Evolutionary conservation across 192 early-diverging fungal genomes (phyloP).

Genomic region (Mortierella alpina): DNA sequence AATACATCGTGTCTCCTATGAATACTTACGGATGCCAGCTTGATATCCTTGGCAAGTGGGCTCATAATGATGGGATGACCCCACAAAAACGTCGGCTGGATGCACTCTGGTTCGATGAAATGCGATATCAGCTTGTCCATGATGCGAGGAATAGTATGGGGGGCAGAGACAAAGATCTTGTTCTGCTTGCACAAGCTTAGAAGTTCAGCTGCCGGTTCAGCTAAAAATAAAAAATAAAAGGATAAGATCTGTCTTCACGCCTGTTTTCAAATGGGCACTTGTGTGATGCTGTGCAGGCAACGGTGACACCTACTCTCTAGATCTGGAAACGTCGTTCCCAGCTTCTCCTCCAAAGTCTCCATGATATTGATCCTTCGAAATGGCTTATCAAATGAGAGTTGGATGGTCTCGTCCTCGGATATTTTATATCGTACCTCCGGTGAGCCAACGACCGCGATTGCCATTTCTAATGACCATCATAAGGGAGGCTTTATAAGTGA

Average conservation of each 20-base stretch:
- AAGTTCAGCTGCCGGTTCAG: constrained; percentile 33
- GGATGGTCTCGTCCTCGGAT: constrained; percentile 29
- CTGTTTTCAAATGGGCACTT: not conserved
- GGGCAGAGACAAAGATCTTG: constrained; percentile 52
- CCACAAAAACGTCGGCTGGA: constrained; percentile 84
- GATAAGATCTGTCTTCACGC: not conserved
- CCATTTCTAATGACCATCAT: constrained; percentile 45
- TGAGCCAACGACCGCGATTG: constrained; percentile 38
- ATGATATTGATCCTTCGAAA: constrained; percentile 71
- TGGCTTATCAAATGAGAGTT: constrained; percentile 60
- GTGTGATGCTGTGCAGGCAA: not conserved
- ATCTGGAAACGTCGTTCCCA: constrained; percentile 56
- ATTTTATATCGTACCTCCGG: constrained; percentile 12
- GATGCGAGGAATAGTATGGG: constrained; percentile 74
- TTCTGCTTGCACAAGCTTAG: constrained; percentile 47
- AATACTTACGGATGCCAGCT: constrained; percentile 38
- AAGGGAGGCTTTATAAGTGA: not conserved
- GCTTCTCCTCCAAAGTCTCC: constrained; percentile 56
- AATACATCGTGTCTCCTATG: too few species aligned
- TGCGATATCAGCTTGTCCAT: constrained; percentile 79
- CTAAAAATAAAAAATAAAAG: not conserved
- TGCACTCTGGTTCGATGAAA: constrained; percentile 81
- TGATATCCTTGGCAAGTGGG: constrained; percentile 78
- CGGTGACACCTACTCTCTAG: constrained; percentile 38
- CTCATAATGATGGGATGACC: constrained; percentile 85